phyloP scores from a whole-genome alignment of 2,329 filamentous ascomycete genomes.

The Fusarium anguioides region DNA sequence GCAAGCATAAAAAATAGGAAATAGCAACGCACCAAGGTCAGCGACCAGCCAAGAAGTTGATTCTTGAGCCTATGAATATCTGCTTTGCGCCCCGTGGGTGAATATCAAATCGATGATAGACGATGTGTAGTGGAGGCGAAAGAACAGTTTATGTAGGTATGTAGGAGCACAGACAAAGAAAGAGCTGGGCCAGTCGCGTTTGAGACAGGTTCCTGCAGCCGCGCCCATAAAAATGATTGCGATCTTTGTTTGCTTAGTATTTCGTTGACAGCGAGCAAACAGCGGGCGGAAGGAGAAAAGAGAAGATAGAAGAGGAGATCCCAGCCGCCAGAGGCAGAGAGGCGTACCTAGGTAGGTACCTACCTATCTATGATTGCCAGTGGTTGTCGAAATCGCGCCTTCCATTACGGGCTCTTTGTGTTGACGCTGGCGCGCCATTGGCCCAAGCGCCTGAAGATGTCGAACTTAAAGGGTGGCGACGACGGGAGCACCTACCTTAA shows the following conservation, averaged over 20 bases:
- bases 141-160: neutral
- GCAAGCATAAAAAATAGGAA: neutral
- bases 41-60: neutral
- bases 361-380: too few relatives aligned
- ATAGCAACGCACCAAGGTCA: constrained; percentile 29
- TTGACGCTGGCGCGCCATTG: constrained; percentile 33
- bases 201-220: constrained; percentile 6
- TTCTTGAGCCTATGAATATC: neutral
- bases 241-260: neutral
- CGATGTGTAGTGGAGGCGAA: neutral
- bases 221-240: neutral
- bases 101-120: neutral
- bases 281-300: neutral
- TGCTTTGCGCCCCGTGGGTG: neutral
- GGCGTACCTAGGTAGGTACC: too few relatives aligned
- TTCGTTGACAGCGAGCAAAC: neutral
- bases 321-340: constrained; percentile 35
- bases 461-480: constrained; percentile 7
- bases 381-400: constrained; percentile 15
- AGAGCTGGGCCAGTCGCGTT: constrained; percentile 1
- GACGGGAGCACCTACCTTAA: neutral
- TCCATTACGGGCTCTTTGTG: constrained; percentile 25
- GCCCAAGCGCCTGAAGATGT: constrained; percentile 23
- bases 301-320: constrained; percentile 17
- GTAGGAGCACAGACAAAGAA: neutral